phyloP scores from a whole-genome alignment of 371 early-diverging fungal species.

The Phascolomyces articulosus region DNA sequence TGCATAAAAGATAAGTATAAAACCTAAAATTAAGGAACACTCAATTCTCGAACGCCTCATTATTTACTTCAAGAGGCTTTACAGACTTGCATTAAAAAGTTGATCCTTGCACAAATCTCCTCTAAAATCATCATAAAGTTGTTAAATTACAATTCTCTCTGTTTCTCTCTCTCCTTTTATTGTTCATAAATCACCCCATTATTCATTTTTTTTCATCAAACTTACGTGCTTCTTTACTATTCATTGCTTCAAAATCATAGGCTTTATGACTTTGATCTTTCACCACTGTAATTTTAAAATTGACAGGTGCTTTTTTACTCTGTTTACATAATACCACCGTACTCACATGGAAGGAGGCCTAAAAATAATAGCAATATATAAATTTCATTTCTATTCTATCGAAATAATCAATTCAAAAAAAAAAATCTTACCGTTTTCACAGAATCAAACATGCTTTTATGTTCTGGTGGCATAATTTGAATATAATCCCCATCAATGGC shows the following conservation, averaged over 20 bases:
- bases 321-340: constrained; percentile 79
- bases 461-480: constrained; percentile 87
- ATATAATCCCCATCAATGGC: constrained; percentile 95
- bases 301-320: constrained; percentile 71
- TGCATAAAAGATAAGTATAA: no score
- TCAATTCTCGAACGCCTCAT: background rate
- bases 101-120: constrained; percentile 48
- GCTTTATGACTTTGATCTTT: constrained; percentile 73
- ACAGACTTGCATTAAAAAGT: constrained; percentile 46
- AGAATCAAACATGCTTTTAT: constrained; percentile 79
- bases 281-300: constrained; percentile 76
- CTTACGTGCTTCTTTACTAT: constrained; percentile 72
- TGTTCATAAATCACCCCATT: no score
- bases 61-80: constrained; percentile 21
- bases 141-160: no score
- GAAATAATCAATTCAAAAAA: no score
- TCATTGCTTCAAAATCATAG: constrained; percentile 80
- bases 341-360: constrained; percentile 82
- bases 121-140: constrained; percentile 19
- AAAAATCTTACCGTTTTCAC: constrained; percentile 73
- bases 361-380: no score
- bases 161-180: no score
- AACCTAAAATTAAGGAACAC: background rate
- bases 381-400: no score
- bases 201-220: constrained; percentile 7